Evolutionary conservation across 768 basidiomycete genomes (phyloP).

Genomic region (Leccinellum rugosiceps): DNA sequence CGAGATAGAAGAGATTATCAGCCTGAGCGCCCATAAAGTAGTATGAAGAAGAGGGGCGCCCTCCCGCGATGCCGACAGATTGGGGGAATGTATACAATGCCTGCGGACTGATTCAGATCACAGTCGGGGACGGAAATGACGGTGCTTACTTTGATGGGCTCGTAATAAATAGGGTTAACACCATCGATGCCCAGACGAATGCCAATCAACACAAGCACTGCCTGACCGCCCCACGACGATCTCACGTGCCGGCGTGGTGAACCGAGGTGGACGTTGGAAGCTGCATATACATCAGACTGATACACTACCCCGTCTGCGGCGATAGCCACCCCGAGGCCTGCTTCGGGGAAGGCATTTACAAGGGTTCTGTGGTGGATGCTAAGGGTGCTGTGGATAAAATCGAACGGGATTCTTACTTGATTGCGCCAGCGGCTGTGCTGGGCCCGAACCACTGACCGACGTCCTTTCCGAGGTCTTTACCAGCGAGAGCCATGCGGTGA

Average conservation of each 20-base stretch:
- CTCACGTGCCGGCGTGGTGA: slow-evolving; percentile 32
- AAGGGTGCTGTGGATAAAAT: neutral
- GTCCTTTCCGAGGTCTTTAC: slow-evolving; percentile 92
- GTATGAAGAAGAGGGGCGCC: slow-evolving; percentile 94
- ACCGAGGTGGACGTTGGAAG: slow-evolving; percentile 45
- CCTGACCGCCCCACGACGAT: slow-evolving; percentile 70
- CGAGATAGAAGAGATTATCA: slow-evolving; percentile 80
- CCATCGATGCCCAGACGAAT: slow-evolving; percentile 87
- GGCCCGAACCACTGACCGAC: slow-evolving; percentile 99
- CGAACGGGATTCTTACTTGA: slow-evolving; percentile 56
- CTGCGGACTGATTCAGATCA: slow-evolving; percentile 37
- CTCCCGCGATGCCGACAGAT: slow-evolving; percentile 94
- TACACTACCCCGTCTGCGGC: slow-evolving; percentile 83
- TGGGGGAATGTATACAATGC: slow-evolving; percentile 90
- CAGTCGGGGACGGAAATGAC: neutral
- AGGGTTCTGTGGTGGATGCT: slow-evolving; percentile 52
- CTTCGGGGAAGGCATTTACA: slow-evolving; percentile 74
- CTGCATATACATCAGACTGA: slow-evolving; percentile 81
- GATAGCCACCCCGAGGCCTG: slow-evolving; percentile 75
- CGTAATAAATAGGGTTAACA: slow-evolving; percentile 93
- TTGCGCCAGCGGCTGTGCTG: slow-evolving; percentile 94
- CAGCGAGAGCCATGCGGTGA: slow-evolving; percentile 92
- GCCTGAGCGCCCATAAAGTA: slow-evolving; percentile 95
- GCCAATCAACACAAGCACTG: slow-evolving; percentile 84
- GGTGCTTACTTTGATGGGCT: slow-evolving; percentile 65